phyloP scores from a whole-genome alignment of 2,329 filamentous ascomycete genomes.

The Tolypocladium cylindrosporum region DNA sequence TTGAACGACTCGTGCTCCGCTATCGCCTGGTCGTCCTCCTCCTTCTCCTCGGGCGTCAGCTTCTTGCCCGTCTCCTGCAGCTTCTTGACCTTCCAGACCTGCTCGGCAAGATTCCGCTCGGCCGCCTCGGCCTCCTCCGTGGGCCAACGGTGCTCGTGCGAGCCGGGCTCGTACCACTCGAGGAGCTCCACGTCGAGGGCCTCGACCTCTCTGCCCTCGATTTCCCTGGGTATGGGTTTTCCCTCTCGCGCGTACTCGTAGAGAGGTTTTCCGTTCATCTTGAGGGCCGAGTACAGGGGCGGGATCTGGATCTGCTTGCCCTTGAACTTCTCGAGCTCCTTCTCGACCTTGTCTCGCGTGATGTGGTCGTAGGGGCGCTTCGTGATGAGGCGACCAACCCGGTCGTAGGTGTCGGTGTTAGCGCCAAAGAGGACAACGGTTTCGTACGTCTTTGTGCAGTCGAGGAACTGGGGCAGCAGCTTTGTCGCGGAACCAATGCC shows the following conservation, averaged over 20 bases:
- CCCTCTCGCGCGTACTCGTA: constrained; percentile 95
- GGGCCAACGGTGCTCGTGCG: constrained; percentile 72
- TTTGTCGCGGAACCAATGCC: constrained; percentile 88
- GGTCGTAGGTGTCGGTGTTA: constrained; percentile 87
- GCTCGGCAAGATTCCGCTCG: constrained; percentile 68
- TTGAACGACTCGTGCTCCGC: constrained; percentile 48
- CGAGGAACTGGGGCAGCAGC: constrained; percentile 63
- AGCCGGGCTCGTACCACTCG: constrained; percentile 76
- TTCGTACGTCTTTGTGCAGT: constrained; percentile 91
- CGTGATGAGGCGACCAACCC: constrained; percentile 71
- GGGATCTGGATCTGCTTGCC: constrained; percentile 85
- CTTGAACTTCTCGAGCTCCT: constrained; percentile 63
- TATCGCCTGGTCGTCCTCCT: constrained; percentile 43
- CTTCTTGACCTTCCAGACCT: constrained; percentile 54
- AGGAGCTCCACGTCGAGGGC: constrained; percentile 69
- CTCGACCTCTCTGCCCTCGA: constrained; percentile 69
- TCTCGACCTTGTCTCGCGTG: constrained; percentile 67
- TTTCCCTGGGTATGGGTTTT: constrained; percentile 74
- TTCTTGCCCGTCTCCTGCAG: constrained; percentile 39
- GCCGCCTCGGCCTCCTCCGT: constrained; percentile 64
- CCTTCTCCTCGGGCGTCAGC: constrained; percentile 43
- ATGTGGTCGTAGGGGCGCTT: constrained; percentile 70
- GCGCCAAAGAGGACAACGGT: constrained; percentile 82
- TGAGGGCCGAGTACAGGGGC: constrained; percentile 84
- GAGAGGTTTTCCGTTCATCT: constrained; percentile 85